A percentile compares a stretch with the other conserved stretches of the same genome.
These are phyloP conservation scores for Hericium rajendrae DNA, from an alignment of 768 basidiomycete genomes.

Conservation along the genomic window DNA sequence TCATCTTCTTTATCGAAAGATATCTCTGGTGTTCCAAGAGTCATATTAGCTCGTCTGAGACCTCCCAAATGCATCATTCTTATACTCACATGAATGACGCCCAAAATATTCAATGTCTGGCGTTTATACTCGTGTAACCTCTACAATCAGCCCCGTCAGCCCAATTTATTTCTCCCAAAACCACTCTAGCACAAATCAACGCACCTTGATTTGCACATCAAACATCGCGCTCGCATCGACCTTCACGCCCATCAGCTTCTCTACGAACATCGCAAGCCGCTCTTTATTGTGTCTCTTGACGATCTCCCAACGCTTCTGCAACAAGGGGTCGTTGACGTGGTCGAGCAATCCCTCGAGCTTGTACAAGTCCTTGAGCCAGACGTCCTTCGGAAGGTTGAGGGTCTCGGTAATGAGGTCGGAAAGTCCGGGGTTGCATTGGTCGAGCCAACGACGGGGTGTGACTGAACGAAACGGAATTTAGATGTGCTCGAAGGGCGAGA, in stretches of 20 bases:
- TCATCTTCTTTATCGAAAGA: slow-evolving; percentile 69
- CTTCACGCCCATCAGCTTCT: slow-evolving; percentile 57
- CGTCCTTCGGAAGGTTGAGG: slow-evolving; percentile 60
- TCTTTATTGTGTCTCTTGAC: slow-evolving; percentile 91
- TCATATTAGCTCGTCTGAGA: neutral
- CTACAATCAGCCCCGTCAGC: slow-evolving; percentile 34
- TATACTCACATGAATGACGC: slow-evolving; percentile 66
- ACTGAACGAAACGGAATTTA: slow-evolving; percentile 32
- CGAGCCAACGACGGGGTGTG: slow-evolving; percentile 89
- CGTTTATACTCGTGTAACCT: slow-evolving; percentile 94
- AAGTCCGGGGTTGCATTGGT: slow-evolving; percentile 85
- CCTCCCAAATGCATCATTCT: too few relatives aligned
- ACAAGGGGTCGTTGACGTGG: slow-evolving; percentile 59
- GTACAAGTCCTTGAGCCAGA: slow-evolving; percentile 79
- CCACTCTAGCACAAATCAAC: slow-evolving; percentile 1
- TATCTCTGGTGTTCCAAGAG: slow-evolving; percentile 49
- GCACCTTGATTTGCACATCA: slow-evolving; percentile 83
- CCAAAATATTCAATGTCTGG: slow-evolving; percentile 90
- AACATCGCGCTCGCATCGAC: slow-evolving; percentile 76
- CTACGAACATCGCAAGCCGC: slow-evolving; percentile 68
- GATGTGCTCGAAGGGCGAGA: neutral
- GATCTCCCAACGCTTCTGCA: slow-evolving; percentile 73
- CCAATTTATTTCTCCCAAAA: too few relatives aligned
- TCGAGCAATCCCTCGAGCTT: slow-evolving; percentile 72
- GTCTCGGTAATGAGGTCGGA: slow-evolving; percentile 78